A percentile compares a stretch with the other conserved stretches of the same genome.
phyloP scores from a whole-genome alignment of 2,329 filamentous ascomycete species.

The Reticulascus tulasneorum region DNA sequence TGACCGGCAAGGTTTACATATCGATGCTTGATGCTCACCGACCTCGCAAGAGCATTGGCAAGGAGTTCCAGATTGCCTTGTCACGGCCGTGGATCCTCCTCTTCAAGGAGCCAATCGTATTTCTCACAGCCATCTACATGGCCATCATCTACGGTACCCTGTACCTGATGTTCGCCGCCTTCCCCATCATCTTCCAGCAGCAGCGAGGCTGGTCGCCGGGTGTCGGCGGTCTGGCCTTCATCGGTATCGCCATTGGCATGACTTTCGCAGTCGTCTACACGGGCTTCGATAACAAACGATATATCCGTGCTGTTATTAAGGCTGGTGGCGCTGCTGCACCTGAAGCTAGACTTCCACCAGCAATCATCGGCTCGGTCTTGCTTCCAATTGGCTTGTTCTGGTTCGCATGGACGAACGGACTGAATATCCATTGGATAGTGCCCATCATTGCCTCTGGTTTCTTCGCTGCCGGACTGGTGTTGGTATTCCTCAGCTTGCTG shows the following conservation, averaged over 20 bases:
- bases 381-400: constrained; percentile 53
- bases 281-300: constrained; percentile 40
- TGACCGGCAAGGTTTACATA: constrained; percentile 19
- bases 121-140: constrained; percentile 62
- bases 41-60: constrained; percentile 28
- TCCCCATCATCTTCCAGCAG: constrained; percentile 63
- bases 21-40: constrained; percentile 44
- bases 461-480: constrained; percentile 34
- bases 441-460: constrained; percentile 26
- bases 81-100: constrained; percentile 64
- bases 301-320: constrained; percentile 31
- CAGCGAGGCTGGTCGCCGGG: constrained; percentile 55
- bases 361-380: constrained; percentile 50
- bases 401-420: constrained; percentile 53
- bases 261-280: constrained; percentile 48
- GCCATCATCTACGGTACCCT: constrained; percentile 56
- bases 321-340: constrained; percentile 48
- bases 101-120: constrained; percentile 67
- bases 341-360: constrained; percentile 52
- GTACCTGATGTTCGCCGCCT: constrained; percentile 58
- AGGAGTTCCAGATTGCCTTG: constrained; percentile 38
- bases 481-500: constrained; percentile 50
- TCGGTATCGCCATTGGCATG: constrained; percentile 68
- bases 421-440: constrained; percentile 47
- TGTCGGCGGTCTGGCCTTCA: constrained; percentile 60